Evolutionary conservation across 2,329 filamentous ascomycete genomes (phyloP), one percentile per base, ranked within the genome.

Genomic region (Claviceps maximensis): DNA sequence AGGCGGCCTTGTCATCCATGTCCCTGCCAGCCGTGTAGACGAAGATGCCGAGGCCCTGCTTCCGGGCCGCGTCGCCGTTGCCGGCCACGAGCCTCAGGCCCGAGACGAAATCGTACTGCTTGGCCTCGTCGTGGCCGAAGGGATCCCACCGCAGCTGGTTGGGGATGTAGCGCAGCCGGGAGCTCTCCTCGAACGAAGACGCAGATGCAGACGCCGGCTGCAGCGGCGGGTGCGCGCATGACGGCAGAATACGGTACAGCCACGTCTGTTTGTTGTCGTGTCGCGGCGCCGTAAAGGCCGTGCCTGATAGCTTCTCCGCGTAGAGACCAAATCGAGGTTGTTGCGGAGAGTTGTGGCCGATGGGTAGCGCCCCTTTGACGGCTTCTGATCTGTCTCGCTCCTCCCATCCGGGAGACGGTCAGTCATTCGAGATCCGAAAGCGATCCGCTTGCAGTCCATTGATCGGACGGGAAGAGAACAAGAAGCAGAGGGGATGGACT

Each of bases 81-180:
- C 87, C 87, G 2, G 86, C 87, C 12, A 95, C 75, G 58, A 90
- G 74, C 55, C 85, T 81, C 57, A 91, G 69, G 1, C 76, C 75
- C 7, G 71, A 70, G 44, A 80, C 71, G 52, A 81, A 83, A 57
- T 79, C 74, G 6, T 70, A 66, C 6, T 67, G 57, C 23, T 66
- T 69, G 46, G 53, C 58, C 64, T 85, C 75, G 57, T 87, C 82
- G 40, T 89, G 73, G 61, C 90, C 83, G 64, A 90, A 89, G 1
- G 77, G 86, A 60, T 88, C 83, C 88, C 88, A 94, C 56, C 87
- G 80, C 36, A 94, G 74, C 68, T 93, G 88, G 60, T 91, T 91
- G 0, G 88, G 88, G 40, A 70, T 67, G 46, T 65, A 68, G 56
- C 67, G 63, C 29, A 69, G 61, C 51, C 63, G 64, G 57, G 57